Evolutionary conservation across 176 grass and related monocot genomes (phyloP).

Genomic region (Thalia dealbata): DNA sequence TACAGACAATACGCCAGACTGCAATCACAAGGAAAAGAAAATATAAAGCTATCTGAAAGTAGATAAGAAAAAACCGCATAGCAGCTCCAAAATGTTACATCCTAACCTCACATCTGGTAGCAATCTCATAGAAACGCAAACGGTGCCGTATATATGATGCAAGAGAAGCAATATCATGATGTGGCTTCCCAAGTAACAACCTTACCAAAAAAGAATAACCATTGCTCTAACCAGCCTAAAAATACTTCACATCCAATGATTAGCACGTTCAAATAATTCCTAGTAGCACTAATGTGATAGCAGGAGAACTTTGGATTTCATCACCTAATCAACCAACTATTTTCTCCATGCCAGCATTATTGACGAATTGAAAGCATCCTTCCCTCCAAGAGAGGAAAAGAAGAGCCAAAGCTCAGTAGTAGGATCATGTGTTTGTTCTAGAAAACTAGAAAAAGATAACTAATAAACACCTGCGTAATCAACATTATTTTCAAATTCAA

Average conservation of each 20-base stretch:
- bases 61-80: no score
- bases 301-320: slow-evolving; percentile 49
- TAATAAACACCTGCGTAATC: not conserved
- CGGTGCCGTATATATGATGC: slow-evolving; percentile 68
- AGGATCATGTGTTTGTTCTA: slow-evolving; percentile 58
- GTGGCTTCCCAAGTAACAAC: slow-evolving; percentile 77
- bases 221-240: slow-evolving; percentile 49
- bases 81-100: slow-evolving; percentile 1
- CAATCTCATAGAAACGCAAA: slow-evolving; percentile 71
- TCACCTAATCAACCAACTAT: slow-evolving; percentile 51
- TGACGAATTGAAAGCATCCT: slow-evolving; percentile 76
- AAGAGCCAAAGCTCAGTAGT: slow-evolving; percentile 62
- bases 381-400: slow-evolving; percentile 79
- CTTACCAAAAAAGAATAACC: slow-evolving; percentile 78
- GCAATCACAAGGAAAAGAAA: slow-evolving; percentile 38
- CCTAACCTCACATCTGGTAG: slow-evolving; percentile 78
- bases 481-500: not conserved
- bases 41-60: slow-evolving; percentile 17
- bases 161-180: slow-evolving; percentile 67
- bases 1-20: slow-evolving; percentile 65
- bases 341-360: slow-evolving; percentile 73
- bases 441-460: slow-evolving; percentile 10
- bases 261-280: slow-evolving; percentile 67
- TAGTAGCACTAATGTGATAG: slow-evolving; percentile 59
- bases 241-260: slow-evolving; percentile 88